Percentiles rank a stretch among this genome's conserved stretches.
These are phyloP conservation scores for Pseudogymnoascus pannorum DNA, from an alignment of 2,329 filamentous ascomycete species.

Conservation along the genomic window DNA sequence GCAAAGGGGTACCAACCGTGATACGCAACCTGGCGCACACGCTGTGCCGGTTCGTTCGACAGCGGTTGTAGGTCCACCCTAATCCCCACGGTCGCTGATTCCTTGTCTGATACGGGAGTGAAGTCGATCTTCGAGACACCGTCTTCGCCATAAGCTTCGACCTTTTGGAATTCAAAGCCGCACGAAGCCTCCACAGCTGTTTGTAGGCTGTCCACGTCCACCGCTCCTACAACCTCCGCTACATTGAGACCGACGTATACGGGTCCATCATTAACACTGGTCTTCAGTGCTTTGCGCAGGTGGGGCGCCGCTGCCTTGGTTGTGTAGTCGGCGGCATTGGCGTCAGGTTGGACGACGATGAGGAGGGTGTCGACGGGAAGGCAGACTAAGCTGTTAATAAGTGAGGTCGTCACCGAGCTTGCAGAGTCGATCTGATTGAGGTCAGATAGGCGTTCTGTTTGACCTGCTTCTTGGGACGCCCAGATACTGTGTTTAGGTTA, in stretches of 20 bases:
- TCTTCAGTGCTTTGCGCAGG: constrained; percentile 30
- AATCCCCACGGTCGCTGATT: not conserved
- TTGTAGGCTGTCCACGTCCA: constrained; percentile 36
- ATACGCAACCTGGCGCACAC: constrained; percentile 1
- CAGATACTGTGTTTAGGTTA: not conserved
- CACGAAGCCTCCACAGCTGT: constrained; percentile 34
- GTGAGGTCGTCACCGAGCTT: not conserved
- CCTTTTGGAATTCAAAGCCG: not conserved
- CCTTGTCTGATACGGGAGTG: not conserved
- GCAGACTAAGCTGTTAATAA: not conserved
- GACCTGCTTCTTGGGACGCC: not conserved
- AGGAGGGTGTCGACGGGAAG: constrained; percentile 40
- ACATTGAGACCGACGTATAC: constrained; percentile 31
- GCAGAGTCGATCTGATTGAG: not conserved
- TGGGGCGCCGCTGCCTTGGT: constrained; percentile 41
- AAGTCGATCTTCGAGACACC: not conserved
- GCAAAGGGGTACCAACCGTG: constrained; percentile 1
- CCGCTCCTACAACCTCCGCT: constrained; percentile 48
- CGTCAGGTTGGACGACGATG: constrained; percentile 68
- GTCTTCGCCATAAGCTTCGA: not conserved
- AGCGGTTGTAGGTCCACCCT: not conserved
- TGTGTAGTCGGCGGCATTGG: constrained; percentile 62
- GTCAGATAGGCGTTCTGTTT: not conserved
- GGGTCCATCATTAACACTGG: constrained; percentile 23
- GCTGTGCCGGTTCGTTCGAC: not conserved